Conservation (phyloP, 768 basidiomycete species). For the Amanita muscaria region DNA sequence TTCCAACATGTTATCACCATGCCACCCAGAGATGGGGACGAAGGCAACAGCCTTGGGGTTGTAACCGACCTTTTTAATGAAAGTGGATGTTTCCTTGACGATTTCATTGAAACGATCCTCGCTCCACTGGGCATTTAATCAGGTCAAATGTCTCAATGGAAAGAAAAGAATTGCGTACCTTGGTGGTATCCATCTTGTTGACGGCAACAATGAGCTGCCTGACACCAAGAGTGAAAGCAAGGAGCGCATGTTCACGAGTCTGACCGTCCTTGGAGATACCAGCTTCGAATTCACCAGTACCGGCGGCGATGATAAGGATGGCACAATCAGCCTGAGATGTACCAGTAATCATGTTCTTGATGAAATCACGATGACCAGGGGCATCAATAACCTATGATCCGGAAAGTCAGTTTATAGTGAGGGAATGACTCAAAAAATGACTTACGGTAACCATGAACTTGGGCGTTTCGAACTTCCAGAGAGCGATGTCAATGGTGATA, state of each 20-base stretch:
- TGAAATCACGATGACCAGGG: slow-evolving; percentile 99
- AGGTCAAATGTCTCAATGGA: not conserved
- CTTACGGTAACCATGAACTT: slow-evolving; percentile 88
- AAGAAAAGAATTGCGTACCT: slow-evolving; percentile 36
- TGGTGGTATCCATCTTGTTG: slow-evolving; percentile 99
- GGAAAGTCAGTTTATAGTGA: slow-evolving; percentile 14
- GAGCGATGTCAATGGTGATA: slow-evolving; percentile 99
- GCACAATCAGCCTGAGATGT: slow-evolving; percentile 99
- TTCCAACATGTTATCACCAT: slow-evolving; percentile 99
- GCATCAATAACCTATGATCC: slow-evolving; percentile 86
- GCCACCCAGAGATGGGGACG: slow-evolving; percentile 99
- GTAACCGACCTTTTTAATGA: slow-evolving; percentile 99
- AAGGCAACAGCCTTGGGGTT: slow-evolving; percentile 98
- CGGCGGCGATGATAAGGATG: slow-evolving; percentile 97
- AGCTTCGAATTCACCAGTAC: slow-evolving; percentile 99
- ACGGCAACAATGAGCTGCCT: slow-evolving; percentile 99
- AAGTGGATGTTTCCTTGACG: slow-evolving; percentile 92
- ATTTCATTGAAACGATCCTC: slow-evolving; percentile 99
- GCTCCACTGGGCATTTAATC: slow-evolving; percentile 61
- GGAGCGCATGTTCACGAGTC: slow-evolving; percentile 99
- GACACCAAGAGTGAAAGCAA: slow-evolving; percentile 99
- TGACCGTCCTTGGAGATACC: slow-evolving; percentile 99
- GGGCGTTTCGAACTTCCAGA: slow-evolving; percentile 99
- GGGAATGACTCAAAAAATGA: slow-evolving; percentile 16
- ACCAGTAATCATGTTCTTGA: slow-evolving; percentile 99